A percentile compares a stretch with the other conserved stretches of the same genome.
Evolutionary conservation across 1,284 basidiomycete genomes (phyloP).

Genomic region (Puccinia sorghi): DNA sequence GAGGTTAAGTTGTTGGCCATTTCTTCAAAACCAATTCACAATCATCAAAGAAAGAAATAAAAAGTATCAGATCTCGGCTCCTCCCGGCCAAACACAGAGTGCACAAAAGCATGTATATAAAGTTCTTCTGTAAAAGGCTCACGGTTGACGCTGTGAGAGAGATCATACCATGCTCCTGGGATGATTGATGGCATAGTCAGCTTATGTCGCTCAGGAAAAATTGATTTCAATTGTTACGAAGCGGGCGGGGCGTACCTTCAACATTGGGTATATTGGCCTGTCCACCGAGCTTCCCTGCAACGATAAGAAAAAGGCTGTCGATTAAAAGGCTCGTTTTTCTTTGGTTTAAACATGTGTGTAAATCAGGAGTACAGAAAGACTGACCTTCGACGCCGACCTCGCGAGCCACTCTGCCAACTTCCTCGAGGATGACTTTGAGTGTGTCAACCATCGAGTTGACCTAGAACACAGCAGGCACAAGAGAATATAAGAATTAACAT

Average conservation of each 20-base stretch:
- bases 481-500: background rate
- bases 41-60: background rate
- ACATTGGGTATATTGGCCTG: slow-evolving; percentile 65
- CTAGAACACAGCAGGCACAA: background rate
- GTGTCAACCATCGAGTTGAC: slow-evolving; percentile 49
- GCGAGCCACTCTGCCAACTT: slow-evolving; percentile 78
- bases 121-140: background rate
- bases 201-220: background rate
- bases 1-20: slow-evolving; percentile 51
- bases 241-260: slow-evolving; percentile 54
- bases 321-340: background rate
- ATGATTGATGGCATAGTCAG: background rate
- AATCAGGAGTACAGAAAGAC: background rate
- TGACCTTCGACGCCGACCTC: slow-evolving; percentile 88
- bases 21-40: background rate
- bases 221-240: background rate
- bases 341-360: background rate
- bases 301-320: background rate
- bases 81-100: background rate
- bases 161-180: slow-evolving; percentile 48
- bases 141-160: slow-evolving; percentile 50
- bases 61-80: background rate
- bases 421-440: slow-evolving; percentile 55
- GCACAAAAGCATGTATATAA: background rate
- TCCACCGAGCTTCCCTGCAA: slow-evolving; percentile 67